phyloP scores from a whole-genome alignment of 768 basidiomycete genomes.

The Boletus sensibilis region DNA sequence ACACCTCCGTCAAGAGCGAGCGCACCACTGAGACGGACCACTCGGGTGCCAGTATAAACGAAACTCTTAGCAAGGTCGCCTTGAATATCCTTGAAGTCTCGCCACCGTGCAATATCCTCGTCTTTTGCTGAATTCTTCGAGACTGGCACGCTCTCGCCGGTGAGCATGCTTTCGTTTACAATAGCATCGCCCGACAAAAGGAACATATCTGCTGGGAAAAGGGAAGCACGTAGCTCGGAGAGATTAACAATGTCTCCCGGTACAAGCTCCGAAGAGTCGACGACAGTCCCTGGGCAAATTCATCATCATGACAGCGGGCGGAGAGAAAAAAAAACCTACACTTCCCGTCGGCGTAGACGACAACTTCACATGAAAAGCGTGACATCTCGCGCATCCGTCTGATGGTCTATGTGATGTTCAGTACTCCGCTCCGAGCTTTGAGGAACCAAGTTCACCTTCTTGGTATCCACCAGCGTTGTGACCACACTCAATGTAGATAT shows the following conservation, averaged over 20 bases:
- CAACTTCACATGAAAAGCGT: constrained; percentile 75
- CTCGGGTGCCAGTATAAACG: constrained; percentile 85
- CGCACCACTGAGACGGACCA: constrained; percentile 78
- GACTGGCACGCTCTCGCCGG: constrained; percentile 97
- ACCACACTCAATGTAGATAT: constrained; percentile 84
- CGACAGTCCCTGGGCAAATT: constrained; percentile 54
- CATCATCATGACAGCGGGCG: not conserved
- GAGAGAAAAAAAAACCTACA: constrained; percentile 50
- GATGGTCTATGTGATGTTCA: constrained; percentile 61
- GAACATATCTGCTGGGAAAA: constrained; percentile 88
- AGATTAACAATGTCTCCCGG: constrained; percentile 93
- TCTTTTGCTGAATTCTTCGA: constrained; percentile 86
- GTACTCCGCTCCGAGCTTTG: not conserved
- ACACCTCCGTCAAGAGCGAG: constrained; percentile 51
- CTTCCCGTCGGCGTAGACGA: constrained; percentile 62
- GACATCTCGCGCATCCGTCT: constrained; percentile 96
- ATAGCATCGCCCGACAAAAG: constrained; percentile 96
- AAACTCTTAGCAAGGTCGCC: constrained; percentile 78
- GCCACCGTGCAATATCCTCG: constrained; percentile 71
- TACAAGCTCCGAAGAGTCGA: constrained; percentile 77
- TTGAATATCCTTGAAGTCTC: constrained; percentile 53
- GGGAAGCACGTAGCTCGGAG: constrained; percentile 65
- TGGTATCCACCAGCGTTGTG: constrained; percentile 89
- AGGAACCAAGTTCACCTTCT: constrained; percentile 54
- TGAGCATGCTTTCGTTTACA: constrained; percentile 98